Evolutionary conservation across 2,329 filamentous ascomycete species (phyloP), one percentile per base, ranked within the genome.

Genomic region (Rhexocercosporidium sp.): DNA sequence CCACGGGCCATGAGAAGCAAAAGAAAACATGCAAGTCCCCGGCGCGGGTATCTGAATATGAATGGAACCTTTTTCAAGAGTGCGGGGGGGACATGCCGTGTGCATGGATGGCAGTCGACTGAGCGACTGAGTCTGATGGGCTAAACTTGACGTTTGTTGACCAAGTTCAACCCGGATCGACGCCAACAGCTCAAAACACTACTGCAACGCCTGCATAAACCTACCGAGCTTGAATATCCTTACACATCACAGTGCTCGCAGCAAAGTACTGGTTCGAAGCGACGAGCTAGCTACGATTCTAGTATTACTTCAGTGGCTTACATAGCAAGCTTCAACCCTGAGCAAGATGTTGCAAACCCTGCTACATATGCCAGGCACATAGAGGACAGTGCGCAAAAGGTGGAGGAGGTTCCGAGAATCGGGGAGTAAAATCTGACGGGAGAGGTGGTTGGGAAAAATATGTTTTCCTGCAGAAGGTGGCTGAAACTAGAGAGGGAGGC

Each of bases 1-100:
- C 41, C 34, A 57, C 54, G 54, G 54, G 31, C 54, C 54, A 57
- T 39, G 54, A 41, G 54, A 37, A 37, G 37, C 18, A 37, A 22
- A 18, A 37, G 29, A 56, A 18, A 34, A 47, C 29, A 56, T n/a
- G 29, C 6, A 8, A 41, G 37, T 25, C 12, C 14, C 20, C 18
- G 20, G 54, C 41, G 54, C 20, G 41, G 34, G 20, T 25, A 25
- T 12, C 54, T 39, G 20, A 39, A 57, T 57, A 57, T 57, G 54
- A 57, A 57, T 37, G n/a, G 31, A 57, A 39, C n/a, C n/a, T 7
- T 18, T 25, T 18, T 25, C 20, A 20, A 25, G 54, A 37, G 14
- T 57, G n/a, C 31, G n/a, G 25, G 5, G n/a, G 11, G n/a, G 16
- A 39, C 54, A 31, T 39, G 54, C 31, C 34, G 54, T 57, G 54